Percentiles rank a stretch among this genome's conserved stretches.
phyloP scores from a whole-genome alignment of 306 rosid species.

The Elaeagnus macrophylla region DNA sequence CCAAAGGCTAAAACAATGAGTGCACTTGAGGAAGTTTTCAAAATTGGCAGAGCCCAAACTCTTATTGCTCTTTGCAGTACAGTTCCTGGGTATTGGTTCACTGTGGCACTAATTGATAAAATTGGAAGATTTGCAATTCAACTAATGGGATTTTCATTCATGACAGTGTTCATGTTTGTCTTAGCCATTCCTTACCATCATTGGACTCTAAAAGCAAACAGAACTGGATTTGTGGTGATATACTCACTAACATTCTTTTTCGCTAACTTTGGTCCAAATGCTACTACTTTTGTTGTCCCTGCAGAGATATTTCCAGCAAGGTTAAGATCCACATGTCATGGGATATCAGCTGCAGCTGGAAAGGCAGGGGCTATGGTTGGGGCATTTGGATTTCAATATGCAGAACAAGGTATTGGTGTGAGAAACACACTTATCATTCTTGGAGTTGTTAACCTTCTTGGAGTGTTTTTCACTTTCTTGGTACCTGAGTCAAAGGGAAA shows the following conservation, averaged over 20 bases:
- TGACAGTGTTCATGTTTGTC: slow-evolving; percentile 87
- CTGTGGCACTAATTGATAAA: slow-evolving; percentile 60
- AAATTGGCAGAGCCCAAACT: slow-evolving; percentile 72
- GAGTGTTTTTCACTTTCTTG: slow-evolving; percentile 56
- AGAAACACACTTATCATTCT: slow-evolving; percentile 43
- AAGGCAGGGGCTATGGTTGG: slow-evolving; percentile 88
- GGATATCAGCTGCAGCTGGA: slow-evolving; percentile 85
- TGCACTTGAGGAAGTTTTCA: slow-evolving; percentile 69
- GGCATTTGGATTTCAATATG: slow-evolving; percentile 66
- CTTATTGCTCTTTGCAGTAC: slow-evolving; percentile 83
- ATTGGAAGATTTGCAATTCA: slow-evolving; percentile 68
- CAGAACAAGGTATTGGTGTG: slow-evolving; percentile 45
- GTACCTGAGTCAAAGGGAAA: slow-evolving; percentile 84
- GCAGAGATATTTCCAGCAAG: slow-evolving; percentile 87
- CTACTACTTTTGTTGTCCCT: slow-evolving; percentile 77
- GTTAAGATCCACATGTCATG: slow-evolving; percentile 79
- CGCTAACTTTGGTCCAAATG: slow-evolving; percentile 81
- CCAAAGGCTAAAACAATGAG: slow-evolving; percentile 58
- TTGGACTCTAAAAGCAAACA: slow-evolving; percentile 55
- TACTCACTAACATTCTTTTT: slow-evolving; percentile 91
- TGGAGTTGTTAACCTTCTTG: slow-evolving; percentile 51
- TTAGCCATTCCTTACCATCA: slow-evolving; percentile 78
- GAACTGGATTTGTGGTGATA: slow-evolving; percentile 63
- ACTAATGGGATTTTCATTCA: slow-evolving; percentile 71
- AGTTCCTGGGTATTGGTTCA: slow-evolving; percentile 89